Evolutionary conservation across 2,329 filamentous ascomycete genomes (phyloP).

Genomic region (Pyrenophora graminea): DNA sequence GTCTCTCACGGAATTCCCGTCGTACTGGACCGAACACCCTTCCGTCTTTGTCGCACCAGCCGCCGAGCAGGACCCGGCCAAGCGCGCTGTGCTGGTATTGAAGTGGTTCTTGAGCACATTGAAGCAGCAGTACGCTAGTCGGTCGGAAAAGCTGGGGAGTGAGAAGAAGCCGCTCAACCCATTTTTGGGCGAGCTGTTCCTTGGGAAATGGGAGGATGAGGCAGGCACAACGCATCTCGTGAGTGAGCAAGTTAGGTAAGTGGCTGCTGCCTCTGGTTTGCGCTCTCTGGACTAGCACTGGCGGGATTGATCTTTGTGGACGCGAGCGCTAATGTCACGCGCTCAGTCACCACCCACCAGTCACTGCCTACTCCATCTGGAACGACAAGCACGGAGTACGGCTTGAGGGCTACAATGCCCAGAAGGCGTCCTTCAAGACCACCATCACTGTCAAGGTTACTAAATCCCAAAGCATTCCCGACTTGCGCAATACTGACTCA

Average conservation of each 20-base stretch:
- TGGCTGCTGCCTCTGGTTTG: neutral
- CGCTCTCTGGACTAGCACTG: neutral
- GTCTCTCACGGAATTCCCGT: slow-evolving; percentile 62
- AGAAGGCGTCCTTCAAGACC: slow-evolving; percentile 91
- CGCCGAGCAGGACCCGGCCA: slow-evolving; percentile 75
- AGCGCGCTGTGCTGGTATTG: slow-evolving; percentile 82
- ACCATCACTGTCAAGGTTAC: slow-evolving; percentile 83
- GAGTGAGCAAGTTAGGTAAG: slow-evolving; percentile 86
- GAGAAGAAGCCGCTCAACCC: slow-evolving; percentile 99
- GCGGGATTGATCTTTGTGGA: neutral
- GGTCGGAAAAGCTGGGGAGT: slow-evolving; percentile 80
- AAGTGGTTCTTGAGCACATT: slow-evolving; percentile 96
- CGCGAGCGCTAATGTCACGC: slow-evolving; percentile 12
- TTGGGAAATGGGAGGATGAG: slow-evolving; percentile 86
- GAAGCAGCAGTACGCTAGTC: slow-evolving; percentile 78
- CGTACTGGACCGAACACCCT: slow-evolving; percentile 62
- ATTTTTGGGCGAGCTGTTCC: slow-evolving; percentile 91
- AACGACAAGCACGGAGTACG: slow-evolving; percentile 81
- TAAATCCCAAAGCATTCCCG: accelerated
- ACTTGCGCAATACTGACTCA: slow-evolving; percentile 4
- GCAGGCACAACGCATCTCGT: slow-evolving; percentile 82
- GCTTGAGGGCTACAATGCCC: slow-evolving; percentile 85
- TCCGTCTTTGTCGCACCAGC: slow-evolving; percentile 79
- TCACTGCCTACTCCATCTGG: slow-evolving; percentile 90
- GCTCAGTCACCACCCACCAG: slow-evolving; percentile 81